Evolutionary conservation across 148 eudicot genomes (phyloP).

Genomic region (Bassia scoparia): DNA sequence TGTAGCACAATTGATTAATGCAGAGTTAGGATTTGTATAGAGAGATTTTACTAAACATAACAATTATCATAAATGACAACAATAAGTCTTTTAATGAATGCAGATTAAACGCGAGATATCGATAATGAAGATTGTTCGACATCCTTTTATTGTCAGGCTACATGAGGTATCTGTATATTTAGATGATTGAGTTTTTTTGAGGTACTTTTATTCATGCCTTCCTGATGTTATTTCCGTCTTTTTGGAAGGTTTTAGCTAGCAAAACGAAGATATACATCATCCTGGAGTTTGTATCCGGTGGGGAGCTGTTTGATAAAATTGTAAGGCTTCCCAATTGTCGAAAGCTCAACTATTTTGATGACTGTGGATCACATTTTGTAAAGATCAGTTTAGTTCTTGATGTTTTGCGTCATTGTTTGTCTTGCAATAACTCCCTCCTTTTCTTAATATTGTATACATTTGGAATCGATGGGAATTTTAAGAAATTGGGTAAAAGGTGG

Average conservation of each 20-base stretch:
- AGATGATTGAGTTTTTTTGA: neutral
- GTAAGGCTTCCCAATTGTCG: constrained; percentile 46
- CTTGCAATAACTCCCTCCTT: too few relatives aligned
- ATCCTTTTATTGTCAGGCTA: constrained; percentile 82
- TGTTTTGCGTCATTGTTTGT: neutral
- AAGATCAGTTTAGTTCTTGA: constrained; percentile 5
- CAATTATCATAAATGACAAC: neutral
- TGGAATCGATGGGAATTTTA: too few relatives aligned
- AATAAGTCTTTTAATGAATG: constrained; percentile 24
- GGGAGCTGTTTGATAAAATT: constrained; percentile 92
- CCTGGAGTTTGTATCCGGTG: constrained; percentile 89
- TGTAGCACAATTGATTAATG: too few relatives aligned
- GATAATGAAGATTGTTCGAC: constrained; percentile 94
- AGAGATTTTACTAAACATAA: too few relatives aligned
- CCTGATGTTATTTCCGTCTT: constrained; percentile 15
- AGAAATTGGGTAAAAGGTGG: too few relatives aligned
- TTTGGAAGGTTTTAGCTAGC: constrained; percentile 80
- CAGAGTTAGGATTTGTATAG: too few relatives aligned
- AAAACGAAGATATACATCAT: constrained; percentile 77
- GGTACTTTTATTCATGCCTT: neutral
- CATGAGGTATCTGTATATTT: constrained; percentile 55
- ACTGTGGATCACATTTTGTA: neutral
- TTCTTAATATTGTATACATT: too few relatives aligned
- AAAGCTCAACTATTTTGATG: neutral
- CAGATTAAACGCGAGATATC: constrained; percentile 97